A percentile compares a stretch with the other conserved stretches of the same genome.
Evolutionary conservation across 1,284 basidiomycete genomes (phyloP).

Genomic region (Trichosporon faecale): DNA sequence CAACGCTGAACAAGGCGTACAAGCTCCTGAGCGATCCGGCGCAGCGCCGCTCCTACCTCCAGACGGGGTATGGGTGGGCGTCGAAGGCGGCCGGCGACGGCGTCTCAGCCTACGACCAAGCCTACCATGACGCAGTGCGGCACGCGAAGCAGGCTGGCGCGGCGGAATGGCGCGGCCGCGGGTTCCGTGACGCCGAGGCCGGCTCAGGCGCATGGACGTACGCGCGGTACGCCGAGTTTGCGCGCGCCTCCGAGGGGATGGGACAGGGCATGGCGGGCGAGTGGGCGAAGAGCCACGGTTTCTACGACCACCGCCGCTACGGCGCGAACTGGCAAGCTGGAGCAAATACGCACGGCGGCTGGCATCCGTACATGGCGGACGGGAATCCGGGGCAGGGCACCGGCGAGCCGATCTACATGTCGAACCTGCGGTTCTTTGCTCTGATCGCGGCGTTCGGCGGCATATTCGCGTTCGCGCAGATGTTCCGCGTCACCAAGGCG

Average conservation of each 20-base stretch:
- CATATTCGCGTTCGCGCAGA: slow-evolving; percentile 11
- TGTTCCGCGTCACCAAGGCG: slow-evolving; percentile 25
- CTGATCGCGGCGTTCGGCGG: slow-evolving; percentile 19
- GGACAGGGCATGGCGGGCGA: slow-evolving; percentile 20
- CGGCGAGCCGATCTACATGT: slow-evolving; percentile 24
- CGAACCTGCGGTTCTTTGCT: slow-evolving; percentile 18
- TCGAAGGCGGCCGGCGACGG: background rate
- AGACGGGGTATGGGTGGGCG: slow-evolving; percentile 47
- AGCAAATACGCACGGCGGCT: slow-evolving; percentile 15
- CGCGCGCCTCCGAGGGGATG: slow-evolving; percentile 27
- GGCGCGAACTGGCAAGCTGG: slow-evolving; percentile 19
- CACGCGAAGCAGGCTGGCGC: slow-evolving; percentile 34
- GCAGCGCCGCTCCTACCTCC: slow-evolving; percentile 37
- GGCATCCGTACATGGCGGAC: slow-evolving; percentile 17
- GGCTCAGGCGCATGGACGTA: slow-evolving; percentile 32
- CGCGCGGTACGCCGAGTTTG: slow-evolving; percentile 9
- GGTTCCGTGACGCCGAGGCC: slow-evolving; percentile 36
- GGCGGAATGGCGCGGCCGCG: slow-evolving; percentile 29
- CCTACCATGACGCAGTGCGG: slow-evolving; percentile 36
- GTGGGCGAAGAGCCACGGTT: slow-evolving; percentile 25
- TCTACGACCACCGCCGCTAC: slow-evolving; percentile 32
- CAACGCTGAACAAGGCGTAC: slow-evolving; percentile 46
- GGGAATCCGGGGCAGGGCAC: slow-evolving; percentile 12
- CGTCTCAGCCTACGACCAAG: slow-evolving; percentile 24
- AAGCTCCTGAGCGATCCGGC: slow-evolving; percentile 41